A percentile compares a stretch with the other conserved stretches of the same genome.
Conservation (phyloP, 1,284 basidiomycete species). For the Kwoniella shivajii region DNA sequence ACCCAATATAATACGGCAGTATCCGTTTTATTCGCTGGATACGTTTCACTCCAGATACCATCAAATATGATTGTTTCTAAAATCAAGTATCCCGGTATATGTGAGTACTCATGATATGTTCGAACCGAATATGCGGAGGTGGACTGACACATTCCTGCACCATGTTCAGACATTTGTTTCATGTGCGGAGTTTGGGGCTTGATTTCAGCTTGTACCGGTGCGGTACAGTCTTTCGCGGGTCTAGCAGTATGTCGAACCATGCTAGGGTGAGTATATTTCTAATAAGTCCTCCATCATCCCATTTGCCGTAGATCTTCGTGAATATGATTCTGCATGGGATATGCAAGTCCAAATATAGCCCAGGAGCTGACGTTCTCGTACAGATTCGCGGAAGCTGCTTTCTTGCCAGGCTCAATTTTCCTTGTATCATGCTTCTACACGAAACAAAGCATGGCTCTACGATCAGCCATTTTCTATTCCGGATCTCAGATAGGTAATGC, state of each 20-base stretch:
- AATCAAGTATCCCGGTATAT: slow-evolving; percentile 36
- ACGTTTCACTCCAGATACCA: slow-evolving; percentile 42
- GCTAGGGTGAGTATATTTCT: slow-evolving; percentile 29
- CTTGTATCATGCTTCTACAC: slow-evolving; percentile 42
- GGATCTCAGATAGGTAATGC: slow-evolving; percentile 52
- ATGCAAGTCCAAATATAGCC: not conserved
- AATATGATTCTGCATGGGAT: not conserved
- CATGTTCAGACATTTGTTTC: slow-evolving; percentile 34
- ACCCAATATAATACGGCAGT: slow-evolving; percentile 50
- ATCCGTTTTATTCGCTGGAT: slow-evolving; percentile 53
- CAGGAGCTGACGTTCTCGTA: not conserved
- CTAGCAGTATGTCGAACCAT: slow-evolving; percentile 39
- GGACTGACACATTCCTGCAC: no score
- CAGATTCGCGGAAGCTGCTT: slow-evolving; percentile 34
- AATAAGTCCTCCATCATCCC: no score
- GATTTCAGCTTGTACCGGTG: slow-evolving; percentile 43
- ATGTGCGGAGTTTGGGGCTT: slow-evolving; percentile 42
- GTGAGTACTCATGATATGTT: slow-evolving; percentile 15
- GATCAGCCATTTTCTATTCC: slow-evolving; percentile 42
- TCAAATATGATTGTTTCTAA: slow-evolving; percentile 48
- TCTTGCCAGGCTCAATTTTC: slow-evolving; percentile 43
- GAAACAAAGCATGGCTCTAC: slow-evolving; percentile 40
- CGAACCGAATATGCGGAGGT: not conserved
- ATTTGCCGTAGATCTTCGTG: no score
- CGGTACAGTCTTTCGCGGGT: slow-evolving; percentile 33